Conservation (phyloP, 1,284 basidiomycete genomes). For the Ganoderma sinense region DNA sequence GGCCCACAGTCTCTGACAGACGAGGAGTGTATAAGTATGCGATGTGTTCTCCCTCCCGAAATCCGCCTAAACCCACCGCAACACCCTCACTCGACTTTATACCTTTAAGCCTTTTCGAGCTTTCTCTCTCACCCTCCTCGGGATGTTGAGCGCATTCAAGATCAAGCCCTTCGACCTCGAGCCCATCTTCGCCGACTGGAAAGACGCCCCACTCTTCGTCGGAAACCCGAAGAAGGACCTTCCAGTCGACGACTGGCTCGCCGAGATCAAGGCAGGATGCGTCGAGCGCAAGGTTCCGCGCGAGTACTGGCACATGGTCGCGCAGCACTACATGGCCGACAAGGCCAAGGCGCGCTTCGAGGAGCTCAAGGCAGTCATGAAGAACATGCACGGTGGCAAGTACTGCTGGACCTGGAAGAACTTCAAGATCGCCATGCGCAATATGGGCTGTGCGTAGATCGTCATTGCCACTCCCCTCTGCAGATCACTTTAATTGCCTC, state of each 20-base stretch:
- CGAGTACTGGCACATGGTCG: conserved; percentile 82
- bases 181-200: conserved; percentile 68
- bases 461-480: conserved; percentile 9
- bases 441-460: conserved; percentile 74
- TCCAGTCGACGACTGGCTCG: conserved; percentile 73
- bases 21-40: conserved; percentile 11
- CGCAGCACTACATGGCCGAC: conserved; percentile 72
- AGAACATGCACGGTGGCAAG: conserved; percentile 74
- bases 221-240: conserved; percentile 73
- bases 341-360: conserved; percentile 68
- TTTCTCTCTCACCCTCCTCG: conserved; percentile 11
- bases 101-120: conserved; percentile 12
- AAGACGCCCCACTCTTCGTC: conserved; percentile 65
- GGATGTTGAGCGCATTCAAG: conserved; percentile 77
- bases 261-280: conserved; percentile 72
- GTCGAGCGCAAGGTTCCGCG: conserved; percentile 71
- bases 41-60: not conserved
- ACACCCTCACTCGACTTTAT: conserved; percentile 9
- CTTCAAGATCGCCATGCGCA: conserved; percentile 76
- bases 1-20: not conserved
- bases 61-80: conserved; percentile 4
- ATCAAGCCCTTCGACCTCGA: conserved; percentile 77
- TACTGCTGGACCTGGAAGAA: conserved; percentile 84
- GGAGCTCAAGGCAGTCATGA: conserved; percentile 75
- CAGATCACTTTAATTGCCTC: not conserved